Conservation (phyloP, 2,329 filamentous ascomycete genomes). For the Pseudodiploospora longispora region DNA sequence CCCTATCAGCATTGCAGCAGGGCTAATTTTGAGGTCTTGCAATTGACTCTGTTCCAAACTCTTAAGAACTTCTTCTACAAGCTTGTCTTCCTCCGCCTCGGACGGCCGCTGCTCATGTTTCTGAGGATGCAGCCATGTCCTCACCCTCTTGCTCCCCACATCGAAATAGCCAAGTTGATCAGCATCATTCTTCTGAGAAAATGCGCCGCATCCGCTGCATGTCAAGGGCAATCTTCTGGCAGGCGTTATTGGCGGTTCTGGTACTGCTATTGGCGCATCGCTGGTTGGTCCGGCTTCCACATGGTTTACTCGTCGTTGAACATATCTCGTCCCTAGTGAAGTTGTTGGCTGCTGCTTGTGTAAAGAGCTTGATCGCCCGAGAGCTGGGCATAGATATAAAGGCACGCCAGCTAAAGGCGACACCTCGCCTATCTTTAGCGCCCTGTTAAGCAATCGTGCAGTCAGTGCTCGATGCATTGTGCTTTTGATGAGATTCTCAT, state of each 20-base stretch:
- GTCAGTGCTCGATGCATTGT: conserved; percentile 37
- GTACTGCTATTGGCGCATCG: neutral
- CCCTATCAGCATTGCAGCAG: conserved; percentile 28
- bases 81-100: conserved; percentile 30
- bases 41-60: conserved; percentile 34
- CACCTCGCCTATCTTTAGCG: conserved; percentile 33
- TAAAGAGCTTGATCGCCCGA: conserved; percentile 19
- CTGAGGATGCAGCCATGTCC: conserved; percentile 31
- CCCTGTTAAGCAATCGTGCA: conserved; percentile 34
- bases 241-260: neutral
- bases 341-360: conserved; percentile 6
- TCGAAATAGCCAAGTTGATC: conserved; percentile 50
- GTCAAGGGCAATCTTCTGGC: conserved; percentile 40
- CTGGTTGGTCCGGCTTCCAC: conserved; percentile 12
- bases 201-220: conserved; percentile 58
- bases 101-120: conserved; percentile 9
- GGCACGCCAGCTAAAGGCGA: conserved; percentile 32
- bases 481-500: neutral
- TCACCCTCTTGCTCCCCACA: conserved; percentile 41
- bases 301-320: conserved; percentile 19
- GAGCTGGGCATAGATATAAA: conserved; percentile 39
- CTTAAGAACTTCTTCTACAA: conserved; percentile 39
- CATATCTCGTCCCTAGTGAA: neutral
- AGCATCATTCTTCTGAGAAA: conserved; percentile 47
- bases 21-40: conserved; percentile 37